Percentiles rank a stretch among this genome's conserved stretches.
These are phyloP conservation scores for Trichoderma semiorbis DNA, from an alignment of 2,329 filamentous ascomycete species.

Conservation along the genomic window DNA sequence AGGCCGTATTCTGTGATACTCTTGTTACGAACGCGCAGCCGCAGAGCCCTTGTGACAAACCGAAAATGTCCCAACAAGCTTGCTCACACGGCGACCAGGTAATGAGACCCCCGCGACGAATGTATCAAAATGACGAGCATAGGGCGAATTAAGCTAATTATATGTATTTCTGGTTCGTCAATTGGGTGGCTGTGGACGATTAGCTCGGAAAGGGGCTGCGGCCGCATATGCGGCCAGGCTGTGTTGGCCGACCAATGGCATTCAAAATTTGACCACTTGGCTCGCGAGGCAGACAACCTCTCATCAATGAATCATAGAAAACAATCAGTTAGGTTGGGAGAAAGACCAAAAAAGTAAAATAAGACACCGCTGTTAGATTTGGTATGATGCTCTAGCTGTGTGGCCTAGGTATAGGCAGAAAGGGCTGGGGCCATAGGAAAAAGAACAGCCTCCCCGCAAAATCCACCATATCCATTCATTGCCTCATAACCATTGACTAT, in stretches of 20 bases:
- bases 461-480: neutral
- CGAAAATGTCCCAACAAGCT: neutral
- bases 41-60: neutral
- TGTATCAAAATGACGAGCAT: neutral
- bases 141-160: neutral
- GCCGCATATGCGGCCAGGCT: slow-evolving; percentile 29
- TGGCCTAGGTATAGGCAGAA: slow-evolving; percentile 6
- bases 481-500: neutral
- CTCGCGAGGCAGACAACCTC: slow-evolving; percentile 15
- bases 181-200: slow-evolving; percentile 16
- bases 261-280: neutral
- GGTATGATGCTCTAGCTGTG: slow-evolving; percentile 8
- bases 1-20: neutral
- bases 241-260: slow-evolving; percentile 17
- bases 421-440: neutral
- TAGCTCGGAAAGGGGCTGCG: slow-evolving; percentile 18
- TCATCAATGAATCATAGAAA: neutral
- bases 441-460: neutral
- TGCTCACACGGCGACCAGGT: neutral
- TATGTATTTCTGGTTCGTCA: neutral
- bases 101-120: neutral
- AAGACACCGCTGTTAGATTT: slow-evolving; percentile 4
- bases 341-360: neutral
- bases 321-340: neutral
- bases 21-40: neutral